Evolutionary conservation across 2,329 filamentous ascomycete species (phyloP).

Genomic region (Teratosphaeria viscida): DNA sequence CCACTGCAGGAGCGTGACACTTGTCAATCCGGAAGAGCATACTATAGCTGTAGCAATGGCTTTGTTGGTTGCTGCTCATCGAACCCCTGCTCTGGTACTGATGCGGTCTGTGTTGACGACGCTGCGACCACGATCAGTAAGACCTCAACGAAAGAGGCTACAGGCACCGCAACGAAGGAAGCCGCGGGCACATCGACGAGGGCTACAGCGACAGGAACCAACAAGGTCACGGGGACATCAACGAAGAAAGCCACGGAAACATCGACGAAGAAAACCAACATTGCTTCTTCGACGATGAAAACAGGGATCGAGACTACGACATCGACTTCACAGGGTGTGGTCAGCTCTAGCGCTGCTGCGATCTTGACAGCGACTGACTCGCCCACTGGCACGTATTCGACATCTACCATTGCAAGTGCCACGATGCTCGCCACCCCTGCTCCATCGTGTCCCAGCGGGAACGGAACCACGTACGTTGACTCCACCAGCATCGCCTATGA

Average conservation of each 20-base stretch:
- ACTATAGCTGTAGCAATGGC: constrained; percentile 16
- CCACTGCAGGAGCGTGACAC: neutral
- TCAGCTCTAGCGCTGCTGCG: neutral
- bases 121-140: neutral
- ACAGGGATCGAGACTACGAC: too few species aligned
- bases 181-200: neutral
- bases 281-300: neutral
- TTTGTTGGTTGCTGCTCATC: constrained; percentile 19
- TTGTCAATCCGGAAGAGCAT: constrained; percentile 11
- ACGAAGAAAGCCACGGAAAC: neutral
- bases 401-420: neutral
- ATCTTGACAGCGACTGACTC: neutral
- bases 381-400: neutral
- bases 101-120: neutral
- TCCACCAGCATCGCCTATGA: constrained; percentile 14
- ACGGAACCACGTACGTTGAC: constrained; percentile 15
- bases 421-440: neutral
- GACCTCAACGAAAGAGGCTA: constrained; percentile 1
- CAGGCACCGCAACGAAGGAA: constrained; percentile 5
- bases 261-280: neutral
- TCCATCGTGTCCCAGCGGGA: constrained; percentile 17
- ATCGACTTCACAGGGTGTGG: neutral
- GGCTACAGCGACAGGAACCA: neutral
- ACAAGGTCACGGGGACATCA: neutral
- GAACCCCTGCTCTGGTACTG: constrained; percentile 15